Conservation (phyloP, 306 rosid species). For the Corylus avellana region DNA sequence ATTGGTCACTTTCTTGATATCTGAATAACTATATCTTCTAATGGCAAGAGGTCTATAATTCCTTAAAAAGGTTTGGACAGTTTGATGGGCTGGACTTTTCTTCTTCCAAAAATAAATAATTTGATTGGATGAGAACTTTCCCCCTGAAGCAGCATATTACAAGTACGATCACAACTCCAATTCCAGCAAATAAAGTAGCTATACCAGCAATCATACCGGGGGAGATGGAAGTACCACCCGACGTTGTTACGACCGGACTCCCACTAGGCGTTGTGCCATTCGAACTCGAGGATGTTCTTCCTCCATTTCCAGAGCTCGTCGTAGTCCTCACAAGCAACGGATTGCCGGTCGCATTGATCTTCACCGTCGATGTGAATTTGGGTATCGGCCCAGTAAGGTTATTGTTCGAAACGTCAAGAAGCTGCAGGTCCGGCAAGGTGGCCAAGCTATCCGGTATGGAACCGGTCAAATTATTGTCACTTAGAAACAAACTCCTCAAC, state of each 20-base stretch:
- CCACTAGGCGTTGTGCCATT: too few relatives aligned
- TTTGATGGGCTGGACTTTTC: too few relatives aligned
- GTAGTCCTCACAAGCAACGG: conserved; percentile 48
- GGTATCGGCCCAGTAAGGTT: conserved; percentile 60
- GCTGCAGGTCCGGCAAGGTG: conserved; percentile 46
- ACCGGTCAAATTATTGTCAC: conserved; percentile 50
- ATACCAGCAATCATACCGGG: conserved; percentile 69
- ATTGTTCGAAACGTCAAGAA: conserved; percentile 62
- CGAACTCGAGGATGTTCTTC: neutral
- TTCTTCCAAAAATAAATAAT: too few relatives aligned
- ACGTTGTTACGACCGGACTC: neutral
- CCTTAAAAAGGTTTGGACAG: too few relatives aligned
- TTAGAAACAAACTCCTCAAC: conserved; percentile 10
- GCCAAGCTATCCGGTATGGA: conserved; percentile 52
- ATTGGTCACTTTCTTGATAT: too few relatives aligned
- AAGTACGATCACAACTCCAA: too few relatives aligned
- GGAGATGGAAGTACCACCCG: conserved; percentile 25
- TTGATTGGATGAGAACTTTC: too few relatives aligned
- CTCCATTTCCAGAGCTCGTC: conserved; percentile 41
- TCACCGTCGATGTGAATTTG: conserved; percentile 46
- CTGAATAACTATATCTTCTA: too few relatives aligned
- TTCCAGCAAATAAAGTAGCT: conserved; percentile 12
- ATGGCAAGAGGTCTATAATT: too few relatives aligned
- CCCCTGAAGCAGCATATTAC: too few relatives aligned
- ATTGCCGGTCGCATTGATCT: conserved; percentile 49